These are phyloP conservation scores for Hymenoscyphus infarciens DNA, from an alignment of 2,329 filamentous ascomycete genomes.

Conservation along the genomic window DNA sequence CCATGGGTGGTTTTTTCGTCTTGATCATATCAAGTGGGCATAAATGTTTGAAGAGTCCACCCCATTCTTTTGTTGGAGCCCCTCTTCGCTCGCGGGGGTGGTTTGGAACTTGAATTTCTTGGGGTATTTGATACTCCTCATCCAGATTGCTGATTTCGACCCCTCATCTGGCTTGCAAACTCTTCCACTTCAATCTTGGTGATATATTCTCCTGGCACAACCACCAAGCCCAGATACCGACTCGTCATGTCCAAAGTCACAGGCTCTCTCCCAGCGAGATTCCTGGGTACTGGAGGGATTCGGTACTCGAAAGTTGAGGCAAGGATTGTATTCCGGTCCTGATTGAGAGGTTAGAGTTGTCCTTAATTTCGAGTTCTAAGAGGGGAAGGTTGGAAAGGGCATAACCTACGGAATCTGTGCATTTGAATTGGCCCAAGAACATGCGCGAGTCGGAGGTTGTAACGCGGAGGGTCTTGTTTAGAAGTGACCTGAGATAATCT, in stretches of 20 bases:
- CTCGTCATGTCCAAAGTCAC: slow-evolving; percentile 72
- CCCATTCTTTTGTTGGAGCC: neutral
- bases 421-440: slow-evolving; percentile 89
- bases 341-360: slow-evolving; percentile 8
- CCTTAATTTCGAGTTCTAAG: slow-evolving; percentile 6
- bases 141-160: slow-evolving; percentile 1
- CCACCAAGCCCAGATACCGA: slow-evolving; percentile 83
- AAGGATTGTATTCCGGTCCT: slow-evolving; percentile 89
- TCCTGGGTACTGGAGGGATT: slow-evolving; percentile 54
- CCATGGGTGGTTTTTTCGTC: neutral
- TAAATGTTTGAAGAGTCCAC: neutral
- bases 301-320: slow-evolving; percentile 87
- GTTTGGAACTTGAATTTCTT: neutral
- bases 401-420: slow-evolving; percentile 76
- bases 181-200: slow-evolving; percentile 86
- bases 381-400: neutral
- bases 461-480: slow-evolving; percentile 76
- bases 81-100: neutral
- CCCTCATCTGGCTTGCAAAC: slow-evolving; percentile 47
- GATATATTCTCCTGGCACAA: slow-evolving; percentile 83
- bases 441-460: slow-evolving; percentile 79
- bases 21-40: neutral
- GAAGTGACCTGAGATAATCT: slow-evolving; percentile 58
- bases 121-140: neutral
- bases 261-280: slow-evolving; percentile 36